phyloP scores from a whole-genome alignment of 495 filamentous ascomycete species.

The Xylaria telfairii region DNA sequence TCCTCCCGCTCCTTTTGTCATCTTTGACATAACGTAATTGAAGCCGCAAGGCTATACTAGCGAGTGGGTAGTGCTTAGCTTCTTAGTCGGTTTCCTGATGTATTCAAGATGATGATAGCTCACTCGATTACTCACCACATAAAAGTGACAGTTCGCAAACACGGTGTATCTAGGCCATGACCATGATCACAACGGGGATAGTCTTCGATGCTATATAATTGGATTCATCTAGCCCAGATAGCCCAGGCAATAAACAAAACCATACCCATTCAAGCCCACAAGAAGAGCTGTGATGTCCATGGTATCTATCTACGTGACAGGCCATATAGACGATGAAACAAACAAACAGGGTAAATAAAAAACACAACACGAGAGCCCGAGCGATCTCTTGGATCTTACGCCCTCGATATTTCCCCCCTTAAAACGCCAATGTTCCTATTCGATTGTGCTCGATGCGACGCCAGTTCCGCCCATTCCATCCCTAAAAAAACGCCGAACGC shows the following conservation, averaged over 20 bases:
- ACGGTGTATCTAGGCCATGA: not conserved
- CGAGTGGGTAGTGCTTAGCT: not conserved
- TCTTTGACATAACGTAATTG: not conserved
- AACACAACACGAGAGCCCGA: not conserved
- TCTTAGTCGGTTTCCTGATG: not conserved
- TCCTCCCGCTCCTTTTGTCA: not conserved
- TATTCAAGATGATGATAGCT: not conserved
- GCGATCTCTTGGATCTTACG: not conserved
- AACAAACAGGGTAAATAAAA: not conserved
- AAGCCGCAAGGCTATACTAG: not conserved
- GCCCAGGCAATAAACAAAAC: not conserved
- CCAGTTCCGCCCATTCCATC: not conserved
- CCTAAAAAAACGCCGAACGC: slow-evolving; percentile 7
- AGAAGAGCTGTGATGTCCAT: not conserved
- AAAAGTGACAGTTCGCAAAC: not conserved
- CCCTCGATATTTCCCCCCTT: not conserved
- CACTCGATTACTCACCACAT: not conserved
- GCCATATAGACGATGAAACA: not conserved
- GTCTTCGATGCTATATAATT: slow-evolving; percentile 8
- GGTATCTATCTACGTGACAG: not conserved
- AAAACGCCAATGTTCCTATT: slow-evolving; percentile 10
- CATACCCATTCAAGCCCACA: not conserved
- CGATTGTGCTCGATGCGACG: not conserved
- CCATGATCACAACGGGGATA: not conserved
- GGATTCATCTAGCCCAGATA: not conserved